Conservation (phyloP, 192 early-diverging fungal genomes). For the Mortierella antarctica region DNA sequence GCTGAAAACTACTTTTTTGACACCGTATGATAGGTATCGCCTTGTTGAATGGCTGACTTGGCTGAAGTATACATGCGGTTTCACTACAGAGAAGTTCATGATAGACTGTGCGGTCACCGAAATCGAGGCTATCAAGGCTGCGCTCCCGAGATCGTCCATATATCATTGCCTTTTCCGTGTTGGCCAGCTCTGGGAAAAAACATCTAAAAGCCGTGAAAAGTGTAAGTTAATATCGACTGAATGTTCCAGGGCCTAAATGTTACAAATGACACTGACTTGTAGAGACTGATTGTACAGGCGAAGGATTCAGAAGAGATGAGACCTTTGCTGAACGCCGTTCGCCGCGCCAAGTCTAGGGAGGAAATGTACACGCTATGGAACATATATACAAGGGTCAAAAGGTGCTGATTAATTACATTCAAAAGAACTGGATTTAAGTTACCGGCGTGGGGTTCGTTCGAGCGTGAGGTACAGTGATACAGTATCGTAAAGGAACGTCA, state of each 20-base stretch:
- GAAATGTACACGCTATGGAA: conserved; percentile 17
- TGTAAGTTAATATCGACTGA: no score
- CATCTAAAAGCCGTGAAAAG: no score
- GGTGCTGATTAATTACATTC: conserved; percentile 22
- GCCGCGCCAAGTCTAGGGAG: conserved; percentile 11
- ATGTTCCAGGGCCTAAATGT: no score
- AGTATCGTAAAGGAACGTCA: no score
- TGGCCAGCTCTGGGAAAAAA: neutral
- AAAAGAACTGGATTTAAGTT: conserved; percentile 18
- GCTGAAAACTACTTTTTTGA: no score
- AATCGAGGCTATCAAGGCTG: neutral
- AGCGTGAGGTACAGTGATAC: conserved; percentile 9
- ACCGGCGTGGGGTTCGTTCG: conserved; percentile 3
- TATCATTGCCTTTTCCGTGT: neutral
- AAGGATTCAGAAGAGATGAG: conserved; percentile 15
- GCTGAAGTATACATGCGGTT: neutral
- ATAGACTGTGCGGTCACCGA: conserved; percentile 9
- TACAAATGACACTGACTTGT: conserved; percentile 9
- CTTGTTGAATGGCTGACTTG: neutral
- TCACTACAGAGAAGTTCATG: neutral
- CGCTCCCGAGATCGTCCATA: neutral
- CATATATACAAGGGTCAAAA: conserved; percentile 7
- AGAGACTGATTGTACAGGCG: no score
- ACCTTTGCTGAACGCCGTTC: conserved; percentile 14
- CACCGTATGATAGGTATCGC: neutral